Base-by-base conservation (phyloP, 192 early-diverging fungal species). In the Linnemannia exigua region DNA sequence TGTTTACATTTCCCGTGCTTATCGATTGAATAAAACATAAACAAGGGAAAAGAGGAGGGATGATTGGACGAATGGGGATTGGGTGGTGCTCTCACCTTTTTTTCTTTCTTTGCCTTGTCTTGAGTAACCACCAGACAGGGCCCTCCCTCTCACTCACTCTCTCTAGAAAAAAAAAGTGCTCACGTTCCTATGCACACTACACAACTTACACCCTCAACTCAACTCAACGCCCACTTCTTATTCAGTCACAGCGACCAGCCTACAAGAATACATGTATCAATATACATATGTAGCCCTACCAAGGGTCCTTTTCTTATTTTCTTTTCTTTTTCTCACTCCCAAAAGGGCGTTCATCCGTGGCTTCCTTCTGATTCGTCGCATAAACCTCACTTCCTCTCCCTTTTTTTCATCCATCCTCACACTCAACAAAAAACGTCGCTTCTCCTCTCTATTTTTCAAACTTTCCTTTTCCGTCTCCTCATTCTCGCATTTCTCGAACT, bases 81-180 rank as follows among this genome's bases (percentile, higher is more conserved):
- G 58, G 5, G 22, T 50, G 48, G 52, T 63, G 58, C 58, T 63
- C 28, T 63, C 58, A 31, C 12, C 2, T 63, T 63, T 63, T 58
- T 58, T 54, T 63, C 12, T 31, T 28, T n/a, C 28, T 33, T 63
- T 63, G 15, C 12, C 12, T 31, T 50, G 4, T 14, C 15, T 63
- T 63, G 58, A 63, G 58, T 63, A 63, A 63, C 58, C 58, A 63
- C 58, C 58, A 31, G 58, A 63, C 58, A 63, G 58, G 58, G 58
- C 58, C 58, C 58, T 63, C 58, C 28, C 28, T 31, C 58, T 3
- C n/a, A n/a, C n/a, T 14, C 11, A n/a, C 1, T 1, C 12, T 31
- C 58, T 63, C 58, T 63, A 63, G 58, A 63, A 58, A 54, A 54
- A 58, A 28, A 20, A 58, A 58, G 25, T 33, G 58, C 58, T 63